Evolutionary conservation across 2,329 filamentous ascomycete genomes (phyloP).

Genomic region (Ophiostoma tasmaniense): DNA sequence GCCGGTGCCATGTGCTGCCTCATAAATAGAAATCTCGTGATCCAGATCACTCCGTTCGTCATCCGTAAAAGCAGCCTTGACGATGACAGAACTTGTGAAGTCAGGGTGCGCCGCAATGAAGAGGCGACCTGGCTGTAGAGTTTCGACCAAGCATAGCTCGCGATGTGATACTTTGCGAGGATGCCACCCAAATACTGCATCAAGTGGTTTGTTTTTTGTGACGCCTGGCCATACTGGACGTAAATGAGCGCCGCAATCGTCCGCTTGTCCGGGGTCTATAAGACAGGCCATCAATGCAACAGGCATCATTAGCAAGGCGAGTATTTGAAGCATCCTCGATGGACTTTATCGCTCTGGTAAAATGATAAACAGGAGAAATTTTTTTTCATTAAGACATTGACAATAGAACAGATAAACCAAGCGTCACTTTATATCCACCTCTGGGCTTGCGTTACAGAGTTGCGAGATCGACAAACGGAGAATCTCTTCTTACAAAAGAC

Average conservation of each 20-base stretch:
- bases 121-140: constrained; percentile 17
- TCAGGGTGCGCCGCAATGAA: constrained; percentile 15
- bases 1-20: constrained; percentile 8
- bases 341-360: too few relatives aligned
- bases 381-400: neutral
- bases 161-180: constrained; percentile 13
- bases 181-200: constrained; percentile 14
- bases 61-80: constrained; percentile 14
- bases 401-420: neutral
- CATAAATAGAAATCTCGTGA: constrained; percentile 16
- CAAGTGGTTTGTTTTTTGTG: neutral
- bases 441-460: constrained; percentile 9
- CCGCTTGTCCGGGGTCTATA: neutral
- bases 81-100: constrained; percentile 12
- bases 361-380: neutral
- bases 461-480: constrained; percentile 11
- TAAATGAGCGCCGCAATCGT: neutral
- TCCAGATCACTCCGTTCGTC: constrained; percentile 4
- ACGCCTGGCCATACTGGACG: neutral
- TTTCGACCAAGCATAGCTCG: constrained; percentile 5
- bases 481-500: neutral
- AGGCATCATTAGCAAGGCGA: neutral
- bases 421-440: neutral
- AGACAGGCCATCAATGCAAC: neutral
- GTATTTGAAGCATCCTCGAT: neutral